Percentiles rank a stretch among this genome's conserved stretches.
phyloP scores from a whole-genome alignment of 805 yeast genomes.

The Teunomyces funiuensis region DNA sequence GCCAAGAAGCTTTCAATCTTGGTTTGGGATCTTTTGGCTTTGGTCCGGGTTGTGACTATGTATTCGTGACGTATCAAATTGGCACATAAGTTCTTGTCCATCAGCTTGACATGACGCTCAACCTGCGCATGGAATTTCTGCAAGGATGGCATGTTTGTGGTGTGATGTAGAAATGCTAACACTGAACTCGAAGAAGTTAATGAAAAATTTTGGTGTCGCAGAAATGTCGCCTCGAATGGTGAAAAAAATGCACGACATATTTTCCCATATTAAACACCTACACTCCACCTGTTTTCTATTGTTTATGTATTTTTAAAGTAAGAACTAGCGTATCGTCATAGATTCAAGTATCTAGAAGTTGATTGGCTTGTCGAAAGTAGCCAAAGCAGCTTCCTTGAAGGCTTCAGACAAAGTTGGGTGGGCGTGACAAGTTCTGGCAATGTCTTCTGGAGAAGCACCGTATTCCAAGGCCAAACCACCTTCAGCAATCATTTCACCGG shows the following conservation, averaged over 20 bases:
- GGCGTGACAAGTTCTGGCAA: constrained; percentile 97
- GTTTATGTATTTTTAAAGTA: neutral
- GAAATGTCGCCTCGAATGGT: no score
- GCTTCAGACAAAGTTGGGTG: constrained; percentile 99
- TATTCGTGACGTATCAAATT: constrained; percentile 44
- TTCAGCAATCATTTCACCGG: constrained; percentile 99
- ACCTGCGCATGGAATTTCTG: constrained; percentile 43
- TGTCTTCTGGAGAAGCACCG: constrained; percentile 98
- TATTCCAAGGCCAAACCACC: constrained; percentile 96
- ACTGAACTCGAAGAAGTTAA: neutral
- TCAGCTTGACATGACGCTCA: constrained; percentile 44
- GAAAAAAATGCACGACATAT: constrained; percentile 7
- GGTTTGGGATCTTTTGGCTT: constrained; percentile 45
- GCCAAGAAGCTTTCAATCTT: constrained; percentile 40
- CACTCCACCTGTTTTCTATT: neutral
- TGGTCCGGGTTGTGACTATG: constrained; percentile 43
- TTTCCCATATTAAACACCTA: neutral
- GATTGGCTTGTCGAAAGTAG: constrained; percentile 88
- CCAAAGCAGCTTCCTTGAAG: constrained; percentile 95
- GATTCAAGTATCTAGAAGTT: constrained; percentile 59
- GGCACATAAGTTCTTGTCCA: constrained; percentile 45
- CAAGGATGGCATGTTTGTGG: constrained; percentile 35
- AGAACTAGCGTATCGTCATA: neutral
- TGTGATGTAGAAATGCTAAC: neutral
- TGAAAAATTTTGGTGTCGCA: constrained; percentile 2